phyloP scores from a whole-genome alignment of 108 stramenopile genomes.

The Conticribra weissflogii region DNA sequence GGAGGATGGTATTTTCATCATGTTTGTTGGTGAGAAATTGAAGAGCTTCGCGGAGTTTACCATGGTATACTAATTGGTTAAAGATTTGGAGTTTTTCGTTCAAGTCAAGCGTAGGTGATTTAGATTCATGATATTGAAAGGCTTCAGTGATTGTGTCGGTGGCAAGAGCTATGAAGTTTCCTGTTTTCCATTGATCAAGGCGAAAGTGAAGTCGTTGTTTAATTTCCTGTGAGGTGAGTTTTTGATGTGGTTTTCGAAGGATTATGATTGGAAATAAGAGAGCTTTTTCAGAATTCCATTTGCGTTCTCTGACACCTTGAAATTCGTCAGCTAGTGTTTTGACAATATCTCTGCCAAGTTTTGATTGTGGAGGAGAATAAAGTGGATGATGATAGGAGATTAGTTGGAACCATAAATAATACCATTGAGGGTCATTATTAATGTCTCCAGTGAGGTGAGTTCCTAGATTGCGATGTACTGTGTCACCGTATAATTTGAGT shows the following conservation, averaged over 20 bases:
- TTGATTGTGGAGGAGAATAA: background rate
- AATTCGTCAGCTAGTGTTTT: background rate
- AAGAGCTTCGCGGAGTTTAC: conserved; percentile 30
- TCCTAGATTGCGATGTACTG: background rate
- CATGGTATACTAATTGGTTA: conserved; percentile 29
- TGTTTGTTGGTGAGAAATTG: too few species aligned
- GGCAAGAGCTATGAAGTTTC: conserved; percentile 9
- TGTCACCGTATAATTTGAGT: background rate
- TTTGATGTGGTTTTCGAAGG: background rate
- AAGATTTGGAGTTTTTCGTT: too few species aligned
- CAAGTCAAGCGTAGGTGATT: too few species aligned
- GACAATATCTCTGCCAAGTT: background rate
- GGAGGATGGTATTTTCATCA: too few species aligned
- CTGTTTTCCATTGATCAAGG: conserved; percentile 9
- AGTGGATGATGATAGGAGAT: background rate
- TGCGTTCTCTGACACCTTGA: conserved; percentile 6
- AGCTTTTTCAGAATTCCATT: conserved; percentile 12
- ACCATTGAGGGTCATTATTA: background rate
- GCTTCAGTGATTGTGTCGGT: background rate
- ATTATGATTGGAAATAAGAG: conserved; percentile 3
- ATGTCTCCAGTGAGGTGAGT: background rate
- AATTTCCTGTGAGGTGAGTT: background rate
- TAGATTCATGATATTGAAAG: too few species aligned
- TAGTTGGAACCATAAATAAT: too few species aligned
- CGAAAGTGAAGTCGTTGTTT: conserved; percentile 6